These are phyloP conservation scores for Bruguiera sexangula DNA, from an alignment of 345 rosid genomes.

Conservation along the genomic window DNA sequence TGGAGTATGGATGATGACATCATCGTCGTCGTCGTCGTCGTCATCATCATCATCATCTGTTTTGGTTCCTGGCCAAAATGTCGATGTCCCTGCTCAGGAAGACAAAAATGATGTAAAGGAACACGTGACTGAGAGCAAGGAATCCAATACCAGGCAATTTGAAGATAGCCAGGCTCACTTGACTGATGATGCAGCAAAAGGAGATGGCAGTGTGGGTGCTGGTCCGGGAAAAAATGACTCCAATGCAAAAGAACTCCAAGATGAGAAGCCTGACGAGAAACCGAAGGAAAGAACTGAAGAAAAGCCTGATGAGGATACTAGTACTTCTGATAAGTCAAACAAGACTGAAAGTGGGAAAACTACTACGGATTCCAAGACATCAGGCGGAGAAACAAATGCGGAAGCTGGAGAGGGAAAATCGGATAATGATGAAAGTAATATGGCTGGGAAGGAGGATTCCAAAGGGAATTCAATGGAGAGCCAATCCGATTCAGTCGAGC, in stretches of 20 bases:
- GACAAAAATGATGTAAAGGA: slow-evolving; percentile 54
- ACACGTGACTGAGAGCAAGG: slow-evolving; percentile 37
- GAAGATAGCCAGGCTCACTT: slow-evolving; percentile 65
- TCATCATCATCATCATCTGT: slow-evolving; percentile 46
- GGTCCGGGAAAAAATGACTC: slow-evolving; percentile 29
- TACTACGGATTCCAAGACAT: slow-evolving; percentile 29
- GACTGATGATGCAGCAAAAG: slow-evolving; percentile 60
- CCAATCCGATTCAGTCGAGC: slow-evolving; percentile 30
- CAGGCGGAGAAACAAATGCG: slow-evolving; percentile 23
- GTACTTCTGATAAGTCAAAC: slow-evolving; percentile 37
- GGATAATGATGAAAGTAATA: slow-evolving; percentile 34
- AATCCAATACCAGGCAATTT: slow-evolving; percentile 28
- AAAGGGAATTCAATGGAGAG: slow-evolving; percentile 36
- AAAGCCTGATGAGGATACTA: slow-evolving; percentile 7
- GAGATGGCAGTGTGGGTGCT: slow-evolving; percentile 32
- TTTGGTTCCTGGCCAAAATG: slow-evolving; percentile 53
- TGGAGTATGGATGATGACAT: slow-evolving; percentile 96
- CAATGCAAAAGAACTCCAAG: slow-evolving; percentile 36
- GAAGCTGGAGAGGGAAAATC: slow-evolving; percentile 35
- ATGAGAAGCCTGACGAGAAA: slow-evolving; percentile 18
- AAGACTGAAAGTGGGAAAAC: slow-evolving; percentile 31
- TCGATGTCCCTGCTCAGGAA: slow-evolving; percentile 54
- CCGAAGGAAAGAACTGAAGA: slow-evolving; percentile 14
- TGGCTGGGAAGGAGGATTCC: slow-evolving; percentile 41
- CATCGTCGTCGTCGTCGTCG: slow-evolving; percentile 34